phyloP scores from a whole-genome alignment of 2,329 filamentous ascomycete genomes.

The Xylaria sp. region DNA sequence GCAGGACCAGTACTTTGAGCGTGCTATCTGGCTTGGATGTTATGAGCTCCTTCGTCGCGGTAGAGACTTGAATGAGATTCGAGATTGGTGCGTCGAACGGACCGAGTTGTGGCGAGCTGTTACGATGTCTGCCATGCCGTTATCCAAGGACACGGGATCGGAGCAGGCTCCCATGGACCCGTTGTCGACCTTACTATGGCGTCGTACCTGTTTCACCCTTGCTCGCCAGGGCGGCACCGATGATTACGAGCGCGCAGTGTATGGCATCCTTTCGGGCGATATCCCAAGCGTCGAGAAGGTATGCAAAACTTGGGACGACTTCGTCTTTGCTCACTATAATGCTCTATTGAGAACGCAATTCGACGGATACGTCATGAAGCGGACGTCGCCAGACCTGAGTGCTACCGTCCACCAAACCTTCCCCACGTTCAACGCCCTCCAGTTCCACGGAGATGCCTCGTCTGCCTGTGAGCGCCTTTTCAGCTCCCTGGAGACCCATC shows the following conservation, averaged over 20 bases:
- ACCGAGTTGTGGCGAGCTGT: slow-evolving; percentile 87
- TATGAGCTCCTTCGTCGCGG: slow-evolving; percentile 89
- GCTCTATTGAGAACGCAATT: slow-evolving; percentile 76
- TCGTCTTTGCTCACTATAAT: slow-evolving; percentile 82
- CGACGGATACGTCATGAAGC: slow-evolving; percentile 59
- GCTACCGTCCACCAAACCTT: slow-evolving; percentile 54
- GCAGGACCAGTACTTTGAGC: slow-evolving; percentile 83
- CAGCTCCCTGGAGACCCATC: slow-evolving; percentile 52
- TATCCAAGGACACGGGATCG: slow-evolving; percentile 45
- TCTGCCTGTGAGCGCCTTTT: slow-evolving; percentile 56
- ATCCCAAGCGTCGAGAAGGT: slow-evolving; percentile 70
- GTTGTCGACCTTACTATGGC: slow-evolving; percentile 59
- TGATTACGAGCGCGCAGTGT: slow-evolving; percentile 82
- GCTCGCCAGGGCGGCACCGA: slow-evolving; percentile 65
- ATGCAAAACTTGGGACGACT: slow-evolving; percentile 77
- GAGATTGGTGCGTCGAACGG: slow-evolving; percentile 78
- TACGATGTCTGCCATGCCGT: slow-evolving; percentile 68
- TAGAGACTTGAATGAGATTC: slow-evolving; percentile 65
- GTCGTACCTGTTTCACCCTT: slow-evolving; percentile 68
- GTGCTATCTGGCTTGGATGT: slow-evolving; percentile 86
- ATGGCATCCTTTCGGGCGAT: slow-evolving; percentile 84
- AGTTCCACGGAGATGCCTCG: slow-evolving; percentile 53
- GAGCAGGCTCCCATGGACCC: slow-evolving; percentile 39
- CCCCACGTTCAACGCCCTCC: slow-evolving; percentile 58
- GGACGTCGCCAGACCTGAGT: slow-evolving; percentile 49